Evolutionary conservation across 164 flowering plant genomes (phyloP).

Genomic region (Akebia trifoliata): DNA sequence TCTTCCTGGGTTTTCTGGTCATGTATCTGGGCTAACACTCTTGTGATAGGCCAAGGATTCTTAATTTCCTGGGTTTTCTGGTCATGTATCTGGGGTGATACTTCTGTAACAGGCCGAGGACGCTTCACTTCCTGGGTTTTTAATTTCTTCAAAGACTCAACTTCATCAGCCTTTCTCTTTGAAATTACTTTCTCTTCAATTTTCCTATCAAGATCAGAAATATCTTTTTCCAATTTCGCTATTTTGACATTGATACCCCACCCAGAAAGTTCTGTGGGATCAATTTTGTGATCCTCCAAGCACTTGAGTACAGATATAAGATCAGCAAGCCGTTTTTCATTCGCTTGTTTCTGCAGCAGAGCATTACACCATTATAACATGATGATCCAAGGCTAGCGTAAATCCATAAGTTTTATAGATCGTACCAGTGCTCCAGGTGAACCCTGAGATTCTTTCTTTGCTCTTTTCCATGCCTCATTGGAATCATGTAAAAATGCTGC

Average conservation of each 20-base stretch:
- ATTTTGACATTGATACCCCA: constrained; percentile 37
- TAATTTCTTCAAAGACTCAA: constrained; percentile 16
- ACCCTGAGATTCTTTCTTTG: constrained; percentile 23
- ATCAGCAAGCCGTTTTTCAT: constrained; percentile 34
- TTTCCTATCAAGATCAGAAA: constrained; percentile 22
- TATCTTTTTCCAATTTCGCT: constrained; percentile 32
- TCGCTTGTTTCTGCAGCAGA: constrained; percentile 35
- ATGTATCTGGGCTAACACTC: constrained; percentile 1
- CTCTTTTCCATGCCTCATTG: constrained; percentile 25
- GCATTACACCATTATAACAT: constrained; percentile 1
- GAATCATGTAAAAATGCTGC: constrained; percentile 28
- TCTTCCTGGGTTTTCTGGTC: constrained; percentile 25
- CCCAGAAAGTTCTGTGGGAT: constrained; percentile 27
- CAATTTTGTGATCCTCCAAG: constrained; percentile 35
- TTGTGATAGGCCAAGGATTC: constrained; percentile 16
- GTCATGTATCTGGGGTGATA: constrained; percentile 7
- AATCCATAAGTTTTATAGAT: neutral
- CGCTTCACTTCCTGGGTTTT: constrained; percentile 30
- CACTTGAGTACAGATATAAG: constrained; percentile 34
- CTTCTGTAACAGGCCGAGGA: constrained; percentile 7
- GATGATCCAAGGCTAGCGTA: neutral
- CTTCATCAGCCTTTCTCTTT: constrained; percentile 35
- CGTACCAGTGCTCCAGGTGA: constrained; percentile 28
- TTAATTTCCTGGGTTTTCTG: constrained; percentile 27
- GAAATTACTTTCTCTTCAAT: constrained; percentile 13